Conservation (phyloP, 2,329 filamentous ascomycete genomes). For the Ascochyta lentis region DNA sequence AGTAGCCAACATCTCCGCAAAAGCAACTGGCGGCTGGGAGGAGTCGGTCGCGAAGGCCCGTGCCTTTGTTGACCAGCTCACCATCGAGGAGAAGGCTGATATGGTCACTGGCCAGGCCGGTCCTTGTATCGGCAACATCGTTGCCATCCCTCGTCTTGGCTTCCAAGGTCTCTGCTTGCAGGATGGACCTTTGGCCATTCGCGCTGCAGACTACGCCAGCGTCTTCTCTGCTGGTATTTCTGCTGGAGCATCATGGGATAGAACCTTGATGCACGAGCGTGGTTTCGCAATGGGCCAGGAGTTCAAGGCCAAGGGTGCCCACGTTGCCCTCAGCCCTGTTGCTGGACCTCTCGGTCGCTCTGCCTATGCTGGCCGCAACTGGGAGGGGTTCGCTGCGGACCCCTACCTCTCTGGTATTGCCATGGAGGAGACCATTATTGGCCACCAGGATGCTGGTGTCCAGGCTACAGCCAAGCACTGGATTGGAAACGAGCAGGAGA, state of each 20-base stretch:
- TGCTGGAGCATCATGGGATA: slow-evolving; percentile 49
- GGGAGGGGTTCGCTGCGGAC: slow-evolving; percentile 55
- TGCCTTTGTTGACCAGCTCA: slow-evolving; percentile 40
- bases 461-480: slow-evolving; percentile 59
- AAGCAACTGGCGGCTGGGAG: slow-evolving; percentile 42
- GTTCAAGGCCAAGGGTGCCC: slow-evolving; percentile 46
- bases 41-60: slow-evolving; percentile 41
- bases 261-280: slow-evolving; percentile 45
- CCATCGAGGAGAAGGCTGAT: slow-evolving; percentile 42
- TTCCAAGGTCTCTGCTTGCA: slow-evolving; percentile 52
- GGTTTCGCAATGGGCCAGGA: slow-evolving; percentile 48
- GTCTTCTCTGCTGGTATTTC: slow-evolving; percentile 52
- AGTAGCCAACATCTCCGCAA: slow-evolving; percentile 38
- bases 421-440: slow-evolving; percentile 49
- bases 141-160: slow-evolving; percentile 46
- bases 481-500: slow-evolving; percentile 69
- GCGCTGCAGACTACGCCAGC: slow-evolving; percentile 45
- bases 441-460: slow-evolving; percentile 52
- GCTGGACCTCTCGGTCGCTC: slow-evolving; percentile 53
- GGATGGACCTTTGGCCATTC: slow-evolving; percentile 48
- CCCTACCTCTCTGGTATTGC: slow-evolving; percentile 54
- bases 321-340: slow-evolving; percentile 59
- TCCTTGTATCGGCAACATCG: slow-evolving; percentile 63
- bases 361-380: slow-evolving; percentile 52
- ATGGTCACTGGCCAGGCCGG: slow-evolving; percentile 51